Conservation (phyloP, 805 yeast species). For the Candida golubevii region DNA sequence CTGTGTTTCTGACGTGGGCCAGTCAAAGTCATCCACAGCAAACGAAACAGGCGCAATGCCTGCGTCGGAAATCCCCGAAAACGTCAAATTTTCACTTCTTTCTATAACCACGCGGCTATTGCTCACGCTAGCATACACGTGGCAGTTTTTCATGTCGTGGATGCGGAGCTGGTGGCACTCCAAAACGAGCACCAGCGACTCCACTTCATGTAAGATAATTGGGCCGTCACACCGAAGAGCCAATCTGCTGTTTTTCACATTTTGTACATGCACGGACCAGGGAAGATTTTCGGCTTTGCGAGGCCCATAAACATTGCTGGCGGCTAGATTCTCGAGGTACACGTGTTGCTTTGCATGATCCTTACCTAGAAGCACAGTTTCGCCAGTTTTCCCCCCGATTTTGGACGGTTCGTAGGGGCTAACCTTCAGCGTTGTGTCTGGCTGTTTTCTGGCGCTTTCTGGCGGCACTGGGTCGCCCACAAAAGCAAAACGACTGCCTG, state of each 20-base stretch:
- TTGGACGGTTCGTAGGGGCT: constrained; percentile 5
- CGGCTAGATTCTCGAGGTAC: constrained; percentile 8
- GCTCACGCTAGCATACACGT: constrained; percentile 17
- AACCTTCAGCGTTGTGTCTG: too few relatives aligned
- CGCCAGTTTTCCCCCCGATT: not conserved
- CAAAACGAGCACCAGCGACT: constrained; percentile 10
- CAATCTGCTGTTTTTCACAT: constrained; percentile 16
- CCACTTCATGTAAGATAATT: constrained; percentile 19
- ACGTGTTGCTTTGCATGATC: constrained; percentile 14
- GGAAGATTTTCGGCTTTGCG: constrained; percentile 7
- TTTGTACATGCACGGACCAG: constrained; percentile 22
- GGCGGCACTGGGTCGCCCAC: constrained; percentile 26
- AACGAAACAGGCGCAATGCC: not conserved
- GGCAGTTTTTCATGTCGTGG: constrained; percentile 10
- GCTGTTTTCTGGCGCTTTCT: not conserved
- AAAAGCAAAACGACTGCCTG: constrained; percentile 21
- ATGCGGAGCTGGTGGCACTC: constrained; percentile 18
- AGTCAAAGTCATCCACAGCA: constrained; percentile 15
- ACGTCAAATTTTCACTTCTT: constrained; percentile 16
- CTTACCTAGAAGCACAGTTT: constrained; percentile 3
- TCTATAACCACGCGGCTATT: constrained; percentile 30
- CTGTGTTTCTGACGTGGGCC: constrained; percentile 10
- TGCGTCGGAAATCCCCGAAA: constrained; percentile 3
- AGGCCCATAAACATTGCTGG: constrained; percentile 1
- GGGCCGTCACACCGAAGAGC: constrained; percentile 26